A percentile compares a stretch with the other conserved stretches of the same genome.
Conservation (phyloP, 331 rosid species). For the Ulmus americana region DNA sequence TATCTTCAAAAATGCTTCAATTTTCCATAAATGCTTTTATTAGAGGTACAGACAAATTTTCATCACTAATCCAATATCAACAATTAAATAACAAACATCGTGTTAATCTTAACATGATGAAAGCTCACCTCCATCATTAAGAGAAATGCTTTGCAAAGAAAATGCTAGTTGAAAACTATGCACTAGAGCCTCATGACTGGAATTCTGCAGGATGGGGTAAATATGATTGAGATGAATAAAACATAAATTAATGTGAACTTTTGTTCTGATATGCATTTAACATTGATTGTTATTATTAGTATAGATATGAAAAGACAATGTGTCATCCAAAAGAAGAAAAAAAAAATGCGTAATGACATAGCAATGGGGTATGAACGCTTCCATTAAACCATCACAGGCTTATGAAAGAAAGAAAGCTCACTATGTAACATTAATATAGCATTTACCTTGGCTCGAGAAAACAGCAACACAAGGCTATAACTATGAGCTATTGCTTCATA, state of each 20-base stretch:
- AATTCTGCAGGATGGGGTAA: constrained; percentile 49
- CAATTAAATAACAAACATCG: not conserved
- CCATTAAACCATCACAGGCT: constrained; percentile 10
- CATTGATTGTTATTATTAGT: not conserved
- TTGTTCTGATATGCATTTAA: not conserved
- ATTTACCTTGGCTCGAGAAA: constrained; percentile 77
- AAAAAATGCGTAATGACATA: no score
- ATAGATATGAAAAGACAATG: not conserved
- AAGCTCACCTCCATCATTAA: constrained; percentile 57
- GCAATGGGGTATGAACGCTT: not conserved
- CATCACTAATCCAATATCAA: not conserved
- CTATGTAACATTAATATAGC: constrained; percentile 13
- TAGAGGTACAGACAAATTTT: no score
- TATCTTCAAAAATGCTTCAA: no score
- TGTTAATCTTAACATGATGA: not conserved
- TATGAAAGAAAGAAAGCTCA: constrained; percentile 14
- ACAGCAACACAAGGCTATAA: constrained; percentile 63
- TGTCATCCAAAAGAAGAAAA: not conserved
- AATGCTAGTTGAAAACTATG: constrained; percentile 84
- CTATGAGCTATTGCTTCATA: constrained; percentile 90
- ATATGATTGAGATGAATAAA: constrained; percentile 2
- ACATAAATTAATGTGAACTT: not conserved
- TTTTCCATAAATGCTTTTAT: no score
- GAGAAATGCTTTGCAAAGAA: constrained; percentile 71
- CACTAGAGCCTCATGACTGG: constrained; percentile 65